Percentiles rank a stretch among this genome's conserved stretches.
These are phyloP conservation scores for Penicillium sumatraense DNA, from an alignment of 2,329 filamentous ascomycete species.

Conservation along the genomic window DNA sequence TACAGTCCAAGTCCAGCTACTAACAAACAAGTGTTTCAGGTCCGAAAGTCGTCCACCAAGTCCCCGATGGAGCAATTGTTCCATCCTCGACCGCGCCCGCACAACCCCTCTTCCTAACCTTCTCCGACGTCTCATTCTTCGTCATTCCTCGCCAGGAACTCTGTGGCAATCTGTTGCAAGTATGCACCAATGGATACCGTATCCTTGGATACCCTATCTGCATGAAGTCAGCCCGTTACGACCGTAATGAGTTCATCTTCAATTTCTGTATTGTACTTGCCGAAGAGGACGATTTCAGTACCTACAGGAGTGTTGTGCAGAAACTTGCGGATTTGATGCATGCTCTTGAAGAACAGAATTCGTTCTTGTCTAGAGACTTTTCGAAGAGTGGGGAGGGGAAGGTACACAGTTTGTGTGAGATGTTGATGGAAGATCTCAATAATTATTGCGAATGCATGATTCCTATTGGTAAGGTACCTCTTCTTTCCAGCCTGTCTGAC, in stretches of 20 bases:
- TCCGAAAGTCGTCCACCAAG: slow-evolving; percentile 67
- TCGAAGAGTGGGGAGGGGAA: slow-evolving; percentile 53
- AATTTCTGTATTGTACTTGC: slow-evolving; percentile 89
- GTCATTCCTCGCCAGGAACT: slow-evolving; percentile 95
- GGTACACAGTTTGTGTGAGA: slow-evolving; percentile 76
- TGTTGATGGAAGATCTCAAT: slow-evolving; percentile 88
- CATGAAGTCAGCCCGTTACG: slow-evolving; percentile 79
- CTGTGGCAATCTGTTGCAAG: slow-evolving; percentile 81
- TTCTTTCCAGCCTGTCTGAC: slow-evolving; percentile 1
- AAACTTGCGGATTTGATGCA: slow-evolving; percentile 85
- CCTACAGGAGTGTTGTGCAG: slow-evolving; percentile 82
- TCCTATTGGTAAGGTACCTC: slow-evolving; percentile 69
- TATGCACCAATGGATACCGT: slow-evolving; percentile 74
- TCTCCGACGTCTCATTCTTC: slow-evolving; percentile 84
- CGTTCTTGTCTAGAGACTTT: slow-evolving; percentile 66
- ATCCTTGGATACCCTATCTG: slow-evolving; percentile 89
- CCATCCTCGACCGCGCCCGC: slow-evolving; percentile 49
- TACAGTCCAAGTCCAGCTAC: slow-evolving; percentile 1
- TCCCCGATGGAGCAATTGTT: slow-evolving; percentile 63
- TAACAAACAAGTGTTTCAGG: slow-evolving; percentile 44
- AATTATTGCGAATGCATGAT: slow-evolving; percentile 99
- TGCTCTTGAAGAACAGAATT: slow-evolving; percentile 88
- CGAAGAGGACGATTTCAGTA: slow-evolving; percentile 70
- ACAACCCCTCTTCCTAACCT: slow-evolving; percentile 75
- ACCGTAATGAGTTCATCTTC: slow-evolving; percentile 96